Conservation (phyloP, 2,329 filamentous ascomycete species). For the Coniella vitis region DNA sequence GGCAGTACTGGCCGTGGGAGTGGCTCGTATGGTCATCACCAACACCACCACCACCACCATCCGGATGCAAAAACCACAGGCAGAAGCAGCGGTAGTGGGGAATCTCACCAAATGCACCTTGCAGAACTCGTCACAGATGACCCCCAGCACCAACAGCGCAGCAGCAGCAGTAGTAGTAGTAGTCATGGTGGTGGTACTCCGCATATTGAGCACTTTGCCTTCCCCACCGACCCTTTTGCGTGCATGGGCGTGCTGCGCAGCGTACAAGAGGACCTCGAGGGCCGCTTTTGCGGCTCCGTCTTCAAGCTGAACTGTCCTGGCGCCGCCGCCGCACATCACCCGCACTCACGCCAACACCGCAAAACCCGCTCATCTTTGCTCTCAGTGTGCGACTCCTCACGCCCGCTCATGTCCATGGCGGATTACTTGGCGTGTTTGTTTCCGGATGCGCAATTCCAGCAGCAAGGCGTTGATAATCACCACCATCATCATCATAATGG, state of each 20-base stretch:
- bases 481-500: too few relatives aligned
- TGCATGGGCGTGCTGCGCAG: constrained; percentile 31
- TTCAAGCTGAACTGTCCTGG: constrained; percentile 27
- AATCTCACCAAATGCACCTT: constrained; percentile 11
- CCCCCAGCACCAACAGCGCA: background rate
- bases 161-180: too few relatives aligned
- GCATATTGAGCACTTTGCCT: constrained; percentile 32
- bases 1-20: constrained; percentile 15
- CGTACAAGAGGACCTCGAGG: constrained; percentile 28
- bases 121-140: constrained; percentile 17
- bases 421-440: constrained; percentile 33
- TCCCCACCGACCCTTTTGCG: constrained; percentile 31
- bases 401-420: constrained; percentile 21
- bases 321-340: background rate
- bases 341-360: background rate
- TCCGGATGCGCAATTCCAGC: constrained; percentile 22
- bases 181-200: too few relatives aligned
- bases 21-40: too few relatives aligned
- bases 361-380: too few relatives aligned
- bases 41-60: background rate
- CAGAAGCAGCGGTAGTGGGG: background rate
- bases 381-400: background rate
- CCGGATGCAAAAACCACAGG: constrained; percentile 14
- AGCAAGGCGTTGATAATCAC: too few relatives aligned
- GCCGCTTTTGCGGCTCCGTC: constrained; percentile 33